Base-by-base conservation (phyloP, 768 basidiomycete genomes). In the Serendipita indica region DNA sequence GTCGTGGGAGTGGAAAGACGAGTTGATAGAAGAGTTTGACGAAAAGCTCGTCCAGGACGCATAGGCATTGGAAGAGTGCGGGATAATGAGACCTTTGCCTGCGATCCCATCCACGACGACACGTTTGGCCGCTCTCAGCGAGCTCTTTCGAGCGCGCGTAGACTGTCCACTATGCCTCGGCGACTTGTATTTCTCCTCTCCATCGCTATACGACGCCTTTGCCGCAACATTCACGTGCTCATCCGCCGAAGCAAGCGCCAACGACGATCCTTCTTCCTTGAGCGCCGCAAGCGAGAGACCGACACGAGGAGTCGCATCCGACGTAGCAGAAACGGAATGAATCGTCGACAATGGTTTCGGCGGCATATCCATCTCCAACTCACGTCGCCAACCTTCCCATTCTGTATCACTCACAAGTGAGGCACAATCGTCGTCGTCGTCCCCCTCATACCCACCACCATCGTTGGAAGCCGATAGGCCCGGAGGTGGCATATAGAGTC, bases 341-440 rank as follows among this genome's bases (percentile, higher is more conserved):
- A 54, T 54, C 10, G 16, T 54, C 4, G 49, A 33, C 7, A 54
- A 30, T 4, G 22, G 22, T 27, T 54, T 54, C n/a, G 32, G 22
- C 22, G 49, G 49, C 49, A 54, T 10, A 18, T 54, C 49, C 49
- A 54, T 54, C 49, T 54, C 49, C 5, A 54, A 18, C 32, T 54
- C 49, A 25, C 49, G 20, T 18, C 49, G 22, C 49, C 49, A 54
- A 10, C 49, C 49, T 33, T 54, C 49, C 49, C 49, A 54, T 28
- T 54, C 49, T 4, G 49, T 54, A 27, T 54, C 49, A 33, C 49
- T 54, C 49, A 28, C 49, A 7, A 54, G n/a, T 30, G 49, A 54
- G 16, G 49, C 49, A 54, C 49, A 54, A 18, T 54, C 49, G 49
- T 54, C 43, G 12, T 46, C 49, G n/a, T 54, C 49, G 25, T 54